Percentiles rank a stretch among this genome's conserved stretches.
Conservation (phyloP, 1,284 basidiomycete genomes). For the Boletellus dicymbophilus region DNA sequence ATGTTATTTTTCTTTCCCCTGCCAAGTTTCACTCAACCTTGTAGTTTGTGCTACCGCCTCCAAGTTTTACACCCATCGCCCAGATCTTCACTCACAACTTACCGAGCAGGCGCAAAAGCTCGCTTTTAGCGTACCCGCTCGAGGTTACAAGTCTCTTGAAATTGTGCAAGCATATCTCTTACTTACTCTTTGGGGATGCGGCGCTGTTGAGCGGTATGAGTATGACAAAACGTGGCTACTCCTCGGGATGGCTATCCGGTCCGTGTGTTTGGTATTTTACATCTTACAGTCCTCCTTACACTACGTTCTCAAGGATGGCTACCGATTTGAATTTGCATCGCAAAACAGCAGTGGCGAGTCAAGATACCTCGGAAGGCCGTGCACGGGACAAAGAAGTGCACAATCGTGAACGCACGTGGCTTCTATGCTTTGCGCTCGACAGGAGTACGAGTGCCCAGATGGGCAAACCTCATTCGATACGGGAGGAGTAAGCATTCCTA, state of each 20-base stretch:
- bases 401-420: conserved; percentile 94
- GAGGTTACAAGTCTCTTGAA: conserved; percentile 94
- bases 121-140: conserved; percentile 85
- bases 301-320: conserved; percentile 69
- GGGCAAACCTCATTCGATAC: conserved; percentile 87
- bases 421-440: conserved; percentile 89
- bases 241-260: conserved; percentile 86
- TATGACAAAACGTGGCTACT: conserved; percentile 96
- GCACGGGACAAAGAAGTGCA: conserved; percentile 82
- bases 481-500: conserved; percentile 72
- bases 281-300: conserved; percentile 6
- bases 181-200: conserved; percentile 82
- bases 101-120: conserved; percentile 87
- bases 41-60: conserved; percentile 92
- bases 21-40: conserved; percentile 5
- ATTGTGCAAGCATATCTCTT: conserved; percentile 91
- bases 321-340: conserved; percentile 96
- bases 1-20: conserved; percentile 35
- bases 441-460: conserved; percentile 91
- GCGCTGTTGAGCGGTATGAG: conserved; percentile 93
- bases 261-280: conserved; percentile 2
- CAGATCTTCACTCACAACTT: conserved; percentile 82
- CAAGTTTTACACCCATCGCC: conserved; percentile 84
- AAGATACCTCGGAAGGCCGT: conserved; percentile 75
- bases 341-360: conserved; percentile 70